Percentiles rank a stretch among this genome's conserved stretches.
Evolutionary conservation across 2,329 filamentous ascomycete genomes (phyloP).

Genomic region (Clathrospora elynae): DNA sequence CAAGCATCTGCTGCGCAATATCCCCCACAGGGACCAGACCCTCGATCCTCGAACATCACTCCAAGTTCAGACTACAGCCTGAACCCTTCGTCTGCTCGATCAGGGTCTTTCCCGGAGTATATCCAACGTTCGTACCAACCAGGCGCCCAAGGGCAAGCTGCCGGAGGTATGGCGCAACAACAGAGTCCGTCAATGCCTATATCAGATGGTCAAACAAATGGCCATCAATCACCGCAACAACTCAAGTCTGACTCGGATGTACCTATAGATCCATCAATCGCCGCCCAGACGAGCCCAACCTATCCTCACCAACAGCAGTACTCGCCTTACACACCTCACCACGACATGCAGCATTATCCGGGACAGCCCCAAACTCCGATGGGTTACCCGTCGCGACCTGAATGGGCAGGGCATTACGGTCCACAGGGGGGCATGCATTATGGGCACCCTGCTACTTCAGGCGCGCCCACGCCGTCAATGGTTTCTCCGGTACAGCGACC

Average conservation of each 20-base stretch:
- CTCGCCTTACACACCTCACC: slow-evolving; percentile 82
- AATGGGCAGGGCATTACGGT: slow-evolving; percentile 72
- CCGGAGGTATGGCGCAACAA: slow-evolving; percentile 96
- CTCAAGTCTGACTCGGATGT: slow-evolving; percentile 93
- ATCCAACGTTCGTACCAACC: slow-evolving; percentile 81
- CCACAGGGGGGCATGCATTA: slow-evolving; percentile 51
- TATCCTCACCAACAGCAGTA: slow-evolving; percentile 82
- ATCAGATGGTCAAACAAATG: slow-evolving; percentile 75
- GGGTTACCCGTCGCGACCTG: slow-evolving; percentile 67
- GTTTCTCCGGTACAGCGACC: slow-evolving; percentile 65
- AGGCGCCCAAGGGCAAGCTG: slow-evolving; percentile 72
- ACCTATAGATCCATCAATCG: slow-evolving; percentile 99
- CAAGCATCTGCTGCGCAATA: slow-evolving; percentile 92
- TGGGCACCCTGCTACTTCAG: slow-evolving; percentile 62
- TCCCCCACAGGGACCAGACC: slow-evolving; percentile 75
- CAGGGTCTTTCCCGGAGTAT: slow-evolving; percentile 85
- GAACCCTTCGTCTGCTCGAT: slow-evolving; percentile 76
- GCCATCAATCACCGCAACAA: slow-evolving; percentile 69
- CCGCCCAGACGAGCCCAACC: slow-evolving; percentile 87
- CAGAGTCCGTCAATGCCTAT: slow-evolving; percentile 96
- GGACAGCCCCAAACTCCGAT: slow-evolving; percentile 65
- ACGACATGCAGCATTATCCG: slow-evolving; percentile 82
- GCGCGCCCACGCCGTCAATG: slow-evolving; percentile 61
- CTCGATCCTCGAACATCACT: slow-evolving; percentile 74
- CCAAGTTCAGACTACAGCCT: slow-evolving; percentile 88